These are phyloP conservation scores for Endoconidiophora laricicola DNA, from an alignment of 2,329 filamentous ascomycete species.

Conservation along the genomic window DNA sequence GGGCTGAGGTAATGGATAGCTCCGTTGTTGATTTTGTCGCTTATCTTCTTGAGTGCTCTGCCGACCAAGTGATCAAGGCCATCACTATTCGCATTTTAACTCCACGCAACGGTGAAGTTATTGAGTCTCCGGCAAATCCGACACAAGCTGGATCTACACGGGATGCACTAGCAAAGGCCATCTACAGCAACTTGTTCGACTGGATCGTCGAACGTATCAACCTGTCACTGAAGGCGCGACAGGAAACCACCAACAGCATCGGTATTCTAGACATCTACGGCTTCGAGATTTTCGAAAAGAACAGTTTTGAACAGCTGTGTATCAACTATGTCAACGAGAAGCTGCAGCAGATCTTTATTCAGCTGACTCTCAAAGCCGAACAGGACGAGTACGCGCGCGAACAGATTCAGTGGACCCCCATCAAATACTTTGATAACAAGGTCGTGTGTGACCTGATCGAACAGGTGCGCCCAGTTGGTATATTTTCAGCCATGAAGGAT, in stretches of 20 bases:
- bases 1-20: slow-evolving; percentile 72
- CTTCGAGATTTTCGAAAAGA: slow-evolving; percentile 98
- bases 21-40: slow-evolving; percentile 90
- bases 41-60: slow-evolving; percentile 77
- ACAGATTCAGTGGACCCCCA: slow-evolving; percentile 96
- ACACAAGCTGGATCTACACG: slow-evolving; percentile 74
- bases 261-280: slow-evolving; percentile 98
- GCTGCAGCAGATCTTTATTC: slow-evolving; percentile 96
- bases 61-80: slow-evolving; percentile 64
- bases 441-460: slow-evolving; percentile 96
- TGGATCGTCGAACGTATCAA: slow-evolving; percentile 96
- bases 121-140: slow-evolving; percentile 66
- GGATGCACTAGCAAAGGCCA: slow-evolving; percentile 85
- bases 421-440: slow-evolving; percentile 99
- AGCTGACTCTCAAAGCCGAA: slow-evolving; percentile 87
- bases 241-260: slow-evolving; percentile 64
- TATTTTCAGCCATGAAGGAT: slow-evolving; percentile 93
- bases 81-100: slow-evolving; percentile 79
- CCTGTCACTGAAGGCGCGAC: slow-evolving; percentile 64
- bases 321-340: slow-evolving; percentile 99
- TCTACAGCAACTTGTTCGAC: slow-evolving; percentile 95
- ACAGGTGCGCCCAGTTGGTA: slow-evolving; percentile 71
- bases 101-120: slow-evolving; percentile 47
- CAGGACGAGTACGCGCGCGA: slow-evolving; percentile 94
- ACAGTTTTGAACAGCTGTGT: slow-evolving; percentile 96